Conservation (phyloP, 345 rosid species). For the Pistacia atlantica region DNA sequence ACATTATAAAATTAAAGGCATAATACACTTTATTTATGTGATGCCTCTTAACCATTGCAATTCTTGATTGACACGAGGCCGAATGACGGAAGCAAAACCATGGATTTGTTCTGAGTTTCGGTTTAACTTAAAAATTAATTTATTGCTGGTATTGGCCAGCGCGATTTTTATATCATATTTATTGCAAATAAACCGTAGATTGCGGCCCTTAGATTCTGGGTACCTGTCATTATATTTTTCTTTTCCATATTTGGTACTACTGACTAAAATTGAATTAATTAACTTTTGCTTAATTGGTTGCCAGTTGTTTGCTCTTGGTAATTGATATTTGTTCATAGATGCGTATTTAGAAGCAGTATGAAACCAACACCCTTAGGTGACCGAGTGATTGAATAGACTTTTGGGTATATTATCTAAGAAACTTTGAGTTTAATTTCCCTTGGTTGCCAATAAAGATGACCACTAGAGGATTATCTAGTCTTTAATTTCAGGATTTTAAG, state of each 20-base stretch:
- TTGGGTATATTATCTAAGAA: too few species aligned
- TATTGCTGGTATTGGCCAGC: background rate
- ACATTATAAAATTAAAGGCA: too few species aligned
- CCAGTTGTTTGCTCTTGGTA: background rate
- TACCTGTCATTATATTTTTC: background rate
- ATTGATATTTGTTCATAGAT: too few species aligned
- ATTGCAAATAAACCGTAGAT: background rate
- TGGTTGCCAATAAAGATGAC: too few species aligned
- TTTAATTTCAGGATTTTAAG: too few species aligned
- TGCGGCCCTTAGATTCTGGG: background rate
- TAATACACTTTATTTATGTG: too few species aligned
- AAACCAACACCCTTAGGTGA: too few species aligned
- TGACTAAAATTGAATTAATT: background rate
- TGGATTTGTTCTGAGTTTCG: constrained; percentile 4
- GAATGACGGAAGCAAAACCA: background rate
- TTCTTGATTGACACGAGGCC: background rate
- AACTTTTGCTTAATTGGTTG: background rate
- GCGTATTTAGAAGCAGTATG: too few species aligned
- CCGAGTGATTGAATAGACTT: too few species aligned
- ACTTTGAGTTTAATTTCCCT: too few species aligned
- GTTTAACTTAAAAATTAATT: background rate
- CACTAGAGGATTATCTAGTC: too few species aligned
- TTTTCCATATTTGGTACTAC: background rate
- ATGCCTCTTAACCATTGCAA: background rate
- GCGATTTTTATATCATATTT: constrained; percentile 7